Evolutionary conservation across 345 rosid species (phyloP).

Genomic region (Gossypium turneri): DNA sequence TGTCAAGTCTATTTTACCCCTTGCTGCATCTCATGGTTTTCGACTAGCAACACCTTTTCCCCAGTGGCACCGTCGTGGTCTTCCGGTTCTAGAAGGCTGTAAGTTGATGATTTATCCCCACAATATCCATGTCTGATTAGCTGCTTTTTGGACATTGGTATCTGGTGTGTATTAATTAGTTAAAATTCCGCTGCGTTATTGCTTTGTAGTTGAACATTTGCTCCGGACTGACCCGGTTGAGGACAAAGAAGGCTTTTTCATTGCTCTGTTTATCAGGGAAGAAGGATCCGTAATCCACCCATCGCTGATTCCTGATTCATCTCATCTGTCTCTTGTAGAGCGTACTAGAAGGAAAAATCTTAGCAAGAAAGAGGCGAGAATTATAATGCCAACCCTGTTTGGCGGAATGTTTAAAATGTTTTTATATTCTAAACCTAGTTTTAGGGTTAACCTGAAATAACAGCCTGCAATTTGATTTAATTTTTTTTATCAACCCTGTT

Average conservation of each 20-base stretch:
- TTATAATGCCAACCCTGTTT: neutral
- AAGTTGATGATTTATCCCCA: conserved; percentile 22
- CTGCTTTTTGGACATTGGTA: neutral
- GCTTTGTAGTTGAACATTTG: conserved; percentile 38
- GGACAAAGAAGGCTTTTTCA: conserved; percentile 90
- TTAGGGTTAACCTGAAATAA: neutral
- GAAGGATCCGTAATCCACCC: neutral
- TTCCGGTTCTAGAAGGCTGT: conserved; percentile 70
- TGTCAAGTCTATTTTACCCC: conserved; percentile 51
- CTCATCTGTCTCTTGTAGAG: neutral
- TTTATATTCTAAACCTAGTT: neutral
- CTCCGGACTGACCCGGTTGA: conserved; percentile 47
- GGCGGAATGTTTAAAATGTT: conserved; percentile 14
- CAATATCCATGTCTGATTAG: neutral
- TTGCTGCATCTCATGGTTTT: conserved; percentile 55
- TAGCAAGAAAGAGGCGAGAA: neutral
- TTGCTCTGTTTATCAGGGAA: conserved; percentile 52
- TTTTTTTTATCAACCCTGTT: no score
- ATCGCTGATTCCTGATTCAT: neutral
- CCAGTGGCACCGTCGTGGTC: conserved; percentile 68
- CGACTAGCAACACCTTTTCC: conserved; percentile 65
- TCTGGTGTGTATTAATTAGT: neutral
- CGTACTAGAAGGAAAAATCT: neutral
- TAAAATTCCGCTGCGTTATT: conserved; percentile 8
- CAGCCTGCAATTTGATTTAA: neutral